Evolutionary conservation across 2,329 filamentous ascomycete species (phyloP), one percentile per base, ranked within the genome.

Genomic region (Tolypocladium endophyticum): DNA sequence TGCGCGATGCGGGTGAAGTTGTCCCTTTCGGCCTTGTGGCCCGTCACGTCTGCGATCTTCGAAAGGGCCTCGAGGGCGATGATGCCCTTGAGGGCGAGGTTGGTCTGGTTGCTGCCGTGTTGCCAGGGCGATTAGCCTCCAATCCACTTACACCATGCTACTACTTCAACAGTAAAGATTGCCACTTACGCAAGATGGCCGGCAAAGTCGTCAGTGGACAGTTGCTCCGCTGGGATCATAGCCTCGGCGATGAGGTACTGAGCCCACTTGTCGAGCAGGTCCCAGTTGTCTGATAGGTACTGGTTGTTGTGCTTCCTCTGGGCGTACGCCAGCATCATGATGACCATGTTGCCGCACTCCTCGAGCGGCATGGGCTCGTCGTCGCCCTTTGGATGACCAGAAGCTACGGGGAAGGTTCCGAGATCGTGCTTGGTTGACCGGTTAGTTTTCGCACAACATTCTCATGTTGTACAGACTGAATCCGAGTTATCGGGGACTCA

Each of bases 171-270:
- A 7, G 8, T 23, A n/a, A 16, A 16, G 3, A 5, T 25, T 4
- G 55, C 14, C 16, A 63, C 65, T 47, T 61, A 67, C 66, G 66
- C 65, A 50, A 68, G 78, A 71, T 87, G 87, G 47, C 90, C 90
- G 1, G 90, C 89, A 70, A 93, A 94, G 69, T 94, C 90, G 68
- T 94, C 90, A 1, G 90, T 94, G 25, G 86, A 91, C 20, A 94
- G 77, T 72, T 93, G 90, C 63, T 90, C 85, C 3, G 85, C 83
- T 3, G 90, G 90, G 60, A 89, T 84, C 50, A 93, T 77, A 33
- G 87, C 83, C 68, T 86, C 89, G 38, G 90, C 80, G n/a, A 92
- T 83, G 28, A 94, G 77, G 69, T 91, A 94, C 8, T 82, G 78
- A 0, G 89, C 90, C 90, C 90, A 94, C 67, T 91, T 86, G 64